Base-by-base conservation (phyloP, 2,329 filamentous ascomycete genomes). In the Tothia fuscella region DNA sequence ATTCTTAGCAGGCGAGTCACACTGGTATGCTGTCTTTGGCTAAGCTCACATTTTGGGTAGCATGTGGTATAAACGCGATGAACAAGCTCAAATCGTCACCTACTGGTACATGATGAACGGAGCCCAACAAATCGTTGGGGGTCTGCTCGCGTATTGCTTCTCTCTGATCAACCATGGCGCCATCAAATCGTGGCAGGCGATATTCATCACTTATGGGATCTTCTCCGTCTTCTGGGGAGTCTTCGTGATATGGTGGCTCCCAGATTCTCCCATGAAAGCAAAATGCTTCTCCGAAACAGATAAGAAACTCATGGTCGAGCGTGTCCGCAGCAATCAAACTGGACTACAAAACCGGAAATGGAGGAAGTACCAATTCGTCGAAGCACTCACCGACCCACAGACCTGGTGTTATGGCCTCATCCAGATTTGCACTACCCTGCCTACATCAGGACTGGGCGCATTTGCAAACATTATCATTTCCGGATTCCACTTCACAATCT, bases 101-200 rank as follows among this genome's bases (percentile, higher is more conserved):
- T 82, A 76, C 56, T 84, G 80, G 79, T 75, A 66, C 46, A 82
- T 82, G 74, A 84, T 83, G 78, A 85, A 84, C 53, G 80, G 80
- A 2, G 70, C 67, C 1, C 80, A 84, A 53, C 80, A 83, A 52
- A 78, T 84, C 38, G 76, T 83, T 6, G 80, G 80, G 24, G 80
- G 80, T 5, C 67, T 84, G 0, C 64, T 84, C 1, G 79, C 79
- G 0, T 75, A 74, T 50, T 68, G 56, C 45, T 62, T 66, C 51
- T 53, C 52, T 4, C 48, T 60, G 7, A 57, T 63, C 43, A 62
- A 59, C 13, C 59, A 51, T 4, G 70, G 72, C 3, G 62, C 67
- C 0, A 63, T 82, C 44, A 69, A 68, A 51, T 75, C 74, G 13
- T 84, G 79, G 78, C 78, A 83, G 53, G 75, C 74, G 48, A 68